Percentiles rank a stretch among this genome's conserved stretches.
Evolutionary conservation across 2,329 filamentous ascomycete genomes (phyloP).

Genomic region (Colletotrichum sp.): DNA sequence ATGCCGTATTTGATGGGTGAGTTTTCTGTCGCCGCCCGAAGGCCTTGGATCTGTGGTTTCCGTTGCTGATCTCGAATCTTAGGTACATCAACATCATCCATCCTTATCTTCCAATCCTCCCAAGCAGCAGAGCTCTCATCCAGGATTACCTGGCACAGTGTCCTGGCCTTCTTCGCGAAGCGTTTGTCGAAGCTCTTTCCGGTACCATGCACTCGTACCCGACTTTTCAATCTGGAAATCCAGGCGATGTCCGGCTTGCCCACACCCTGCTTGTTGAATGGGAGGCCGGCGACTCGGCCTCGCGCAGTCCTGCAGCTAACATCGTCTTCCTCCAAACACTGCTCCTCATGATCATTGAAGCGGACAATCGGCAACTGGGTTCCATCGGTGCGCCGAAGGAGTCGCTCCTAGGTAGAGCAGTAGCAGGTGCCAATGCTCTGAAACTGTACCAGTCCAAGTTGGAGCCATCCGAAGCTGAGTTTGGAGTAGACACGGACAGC

Average conservation of each 20-base stretch:
- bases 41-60: not conserved
- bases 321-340: constrained; percentile 71
- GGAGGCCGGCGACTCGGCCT: constrained; percentile 46
- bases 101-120: constrained; percentile 70
- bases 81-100: constrained; percentile 72
- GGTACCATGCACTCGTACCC: constrained; percentile 61
- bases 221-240: constrained; percentile 37
- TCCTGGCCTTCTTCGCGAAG: constrained; percentile 61
- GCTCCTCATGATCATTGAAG: constrained; percentile 69
- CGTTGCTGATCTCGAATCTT: not conserved
- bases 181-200: constrained; percentile 68
- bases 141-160: constrained; percentile 62
- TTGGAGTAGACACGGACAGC: constrained; percentile 65
- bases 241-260: constrained; percentile 49
- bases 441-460: constrained; percentile 57
- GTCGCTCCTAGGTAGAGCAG: constrained; percentile 67
- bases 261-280: constrained; percentile 56
- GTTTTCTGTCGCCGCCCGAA: constrained; percentile 22
- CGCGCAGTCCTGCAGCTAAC: constrained; percentile 44
- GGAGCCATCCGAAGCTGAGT: constrained; percentile 45
- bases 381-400: constrained; percentile 53
- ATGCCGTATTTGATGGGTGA: constrained; percentile 51
- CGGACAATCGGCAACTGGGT: constrained; percentile 58
- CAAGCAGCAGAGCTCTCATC: constrained; percentile 60
- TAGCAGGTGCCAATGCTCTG: constrained; percentile 69